Evolutionary conservation across 176 grass and related monocot species (phyloP).

Genomic region (Bonia amplexicaulis): DNA sequence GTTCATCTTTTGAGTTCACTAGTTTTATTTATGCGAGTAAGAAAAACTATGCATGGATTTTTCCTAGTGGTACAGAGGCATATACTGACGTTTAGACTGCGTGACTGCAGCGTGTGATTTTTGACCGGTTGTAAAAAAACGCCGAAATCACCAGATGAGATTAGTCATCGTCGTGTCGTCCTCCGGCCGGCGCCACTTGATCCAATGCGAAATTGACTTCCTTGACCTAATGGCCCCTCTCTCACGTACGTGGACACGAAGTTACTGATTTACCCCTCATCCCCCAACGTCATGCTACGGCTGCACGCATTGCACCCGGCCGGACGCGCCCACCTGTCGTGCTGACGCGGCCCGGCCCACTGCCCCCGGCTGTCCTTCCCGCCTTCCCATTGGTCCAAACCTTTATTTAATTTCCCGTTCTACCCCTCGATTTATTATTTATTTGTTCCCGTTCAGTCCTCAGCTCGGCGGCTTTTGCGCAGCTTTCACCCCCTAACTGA

Average conservation of each 20-base stretch:
- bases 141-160: slow-evolving; percentile 4
- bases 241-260: neutral
- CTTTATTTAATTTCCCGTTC: neutral
- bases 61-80: neutral
- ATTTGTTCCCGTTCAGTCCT: neutral
- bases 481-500: slow-evolving; percentile 34
- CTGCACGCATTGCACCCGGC: neutral
- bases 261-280: slow-evolving; percentile 14
- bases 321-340: neutral
- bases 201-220: slow-evolving; percentile 26
- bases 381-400: slow-evolving; percentile 29
- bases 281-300: neutral
- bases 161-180: slow-evolving; percentile 18
- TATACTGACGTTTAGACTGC: neutral
- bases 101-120: slow-evolving; percentile 20
- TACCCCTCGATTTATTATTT: neutral
- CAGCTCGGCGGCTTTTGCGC: slow-evolving; percentile 17
- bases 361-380: neutral
- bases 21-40: neutral
- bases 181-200: slow-evolving; percentile 15
- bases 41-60: neutral
- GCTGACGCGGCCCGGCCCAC: slow-evolving; percentile 12
- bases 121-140: slow-evolving; percentile 16
- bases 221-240: slow-evolving; percentile 24
- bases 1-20: neutral